A percentile compares a stretch with the other conserved stretches of the same genome.
Evolutionary conservation across 441 rosid genomes (phyloP).

Genomic region (Adansonia grandidieri): DNA sequence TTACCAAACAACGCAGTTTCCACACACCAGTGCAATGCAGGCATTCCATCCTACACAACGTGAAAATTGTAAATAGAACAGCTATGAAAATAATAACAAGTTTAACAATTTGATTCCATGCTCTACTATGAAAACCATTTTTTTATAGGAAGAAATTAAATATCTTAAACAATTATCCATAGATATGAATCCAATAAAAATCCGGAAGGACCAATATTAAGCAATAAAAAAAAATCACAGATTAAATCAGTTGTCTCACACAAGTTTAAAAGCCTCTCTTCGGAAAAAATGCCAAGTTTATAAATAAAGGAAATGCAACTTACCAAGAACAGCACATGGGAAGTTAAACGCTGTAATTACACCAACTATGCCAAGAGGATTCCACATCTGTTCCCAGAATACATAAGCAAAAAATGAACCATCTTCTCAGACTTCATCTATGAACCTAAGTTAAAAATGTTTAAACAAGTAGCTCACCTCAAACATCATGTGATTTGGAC

Average conservation of each 20-base stretch:
- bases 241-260: conserved; percentile 6
- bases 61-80: neutral
- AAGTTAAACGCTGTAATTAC: conserved; percentile 97
- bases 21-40: conserved; percentile 93
- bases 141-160: neutral
- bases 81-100: neutral
- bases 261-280: neutral
- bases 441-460: conserved; percentile 22
- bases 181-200: conserved; percentile 2
- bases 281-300: conserved; percentile 8
- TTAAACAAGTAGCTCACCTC: conserved; percentile 57
- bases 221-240: neutral
- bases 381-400: conserved; percentile 74
- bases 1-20: conserved; percentile 97
- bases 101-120: neutral
- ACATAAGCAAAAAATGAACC: conserved; percentile 25
- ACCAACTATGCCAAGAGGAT: conserved; percentile 96
- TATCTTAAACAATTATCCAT: neutral
- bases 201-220: neutral
- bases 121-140: neutral
- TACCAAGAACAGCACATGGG: conserved; percentile 97
- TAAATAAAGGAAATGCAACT: conserved; percentile 37
- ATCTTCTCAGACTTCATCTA: neutral
- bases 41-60: conserved; percentile 90
- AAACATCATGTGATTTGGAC: conserved; percentile 94